A percentile compares a stretch with the other conserved stretches of the same genome.
phyloP scores from a whole-genome alignment of 768 basidiomycete genomes.

The Calocybe gangraenosa region DNA sequence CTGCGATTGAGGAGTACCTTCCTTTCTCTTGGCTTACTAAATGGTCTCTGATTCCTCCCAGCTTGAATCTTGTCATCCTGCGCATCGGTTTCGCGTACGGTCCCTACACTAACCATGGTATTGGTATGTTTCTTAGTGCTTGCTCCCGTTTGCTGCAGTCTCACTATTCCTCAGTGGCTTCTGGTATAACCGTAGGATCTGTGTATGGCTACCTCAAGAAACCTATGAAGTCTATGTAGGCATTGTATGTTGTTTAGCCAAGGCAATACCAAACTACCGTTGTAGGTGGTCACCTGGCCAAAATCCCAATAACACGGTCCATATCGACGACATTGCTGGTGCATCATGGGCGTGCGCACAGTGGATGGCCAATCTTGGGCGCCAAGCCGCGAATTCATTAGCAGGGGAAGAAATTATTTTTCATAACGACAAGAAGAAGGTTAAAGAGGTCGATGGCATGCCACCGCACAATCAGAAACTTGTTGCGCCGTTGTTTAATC shows the following conservation, averaged over 20 bases:
- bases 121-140: conserved; percentile 38
- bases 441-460: conserved; percentile 60
- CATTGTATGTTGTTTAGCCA: not conserved
- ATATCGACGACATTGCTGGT: conserved; percentile 76
- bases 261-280: not conserved
- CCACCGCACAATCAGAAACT: conserved; percentile 51
- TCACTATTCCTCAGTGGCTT: conserved; percentile 47
- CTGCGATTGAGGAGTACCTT: conserved; percentile 66
- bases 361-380: conserved; percentile 68
- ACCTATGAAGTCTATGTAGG: conserved; percentile 82
- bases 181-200: conserved; percentile 69
- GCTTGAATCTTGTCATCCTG: conserved; percentile 77
- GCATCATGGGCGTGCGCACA: conserved; percentile 71
- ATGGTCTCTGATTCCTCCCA: conserved; percentile 25
- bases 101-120: conserved; percentile 71
- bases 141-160: conserved; percentile 3
- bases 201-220: conserved; percentile 81
- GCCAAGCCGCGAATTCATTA: conserved; percentile 54
- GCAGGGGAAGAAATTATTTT: conserved; percentile 68
- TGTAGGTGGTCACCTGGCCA: conserved; percentile 77
- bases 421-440: conserved; percentile 69
- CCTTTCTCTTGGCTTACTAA: not conserved
- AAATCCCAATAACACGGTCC: conserved; percentile 70
- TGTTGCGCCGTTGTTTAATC: conserved; percentile 76
- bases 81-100: conserved; percentile 77